These are phyloP conservation scores for Syncephalastrum sp. DNA, from an alignment of 371 early-diverging fungal species.

Conservation along the genomic window DNA sequence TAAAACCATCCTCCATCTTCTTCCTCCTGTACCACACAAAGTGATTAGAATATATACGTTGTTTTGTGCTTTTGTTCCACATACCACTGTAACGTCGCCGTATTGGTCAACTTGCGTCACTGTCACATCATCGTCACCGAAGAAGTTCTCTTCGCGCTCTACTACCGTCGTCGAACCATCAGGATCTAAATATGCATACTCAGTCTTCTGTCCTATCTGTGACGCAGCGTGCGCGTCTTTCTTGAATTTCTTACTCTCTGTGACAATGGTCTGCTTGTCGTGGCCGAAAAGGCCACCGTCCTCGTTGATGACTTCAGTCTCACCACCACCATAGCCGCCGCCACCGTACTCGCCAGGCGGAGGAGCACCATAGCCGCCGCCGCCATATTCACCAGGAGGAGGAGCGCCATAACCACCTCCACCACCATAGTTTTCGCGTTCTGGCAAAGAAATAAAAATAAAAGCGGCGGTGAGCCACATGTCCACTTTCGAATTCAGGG, in stretches of 20 bases:
- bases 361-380: slow-evolving; percentile 10
- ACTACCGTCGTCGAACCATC: slow-evolving; percentile 11
- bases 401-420: slow-evolving; percentile 14
- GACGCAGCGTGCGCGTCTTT: not conserved
- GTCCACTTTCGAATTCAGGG: not conserved
- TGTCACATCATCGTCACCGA: slow-evolving; percentile 16
- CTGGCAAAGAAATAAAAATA: slow-evolving; percentile 1
- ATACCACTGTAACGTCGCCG: slow-evolving; percentile 32
- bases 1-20: slow-evolving; percentile 25
- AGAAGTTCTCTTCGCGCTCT: slow-evolving; percentile 12
- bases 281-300: slow-evolving; percentile 38
- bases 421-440: slow-evolving; percentile 8
- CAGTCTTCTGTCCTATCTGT: not conserved
- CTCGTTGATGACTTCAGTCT: slow-evolving; percentile 33
- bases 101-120: slow-evolving; percentile 27
- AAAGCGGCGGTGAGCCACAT: slow-evolving; percentile 1
- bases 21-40: slow-evolving; percentile 25
- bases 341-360: slow-evolving; percentile 8
- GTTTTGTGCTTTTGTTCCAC: slow-evolving; percentile 13
- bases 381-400: slow-evolving; percentile 7
- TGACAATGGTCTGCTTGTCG: slow-evolving; percentile 35
- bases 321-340: slow-evolving; percentile 14
- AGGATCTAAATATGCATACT: slow-evolving; percentile 5
- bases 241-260: slow-evolving; percentile 16
- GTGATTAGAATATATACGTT: not conserved